Base-by-base conservation (phyloP, 2,329 filamentous ascomycete species). In the Dothideomycetidae sp. region DNA sequence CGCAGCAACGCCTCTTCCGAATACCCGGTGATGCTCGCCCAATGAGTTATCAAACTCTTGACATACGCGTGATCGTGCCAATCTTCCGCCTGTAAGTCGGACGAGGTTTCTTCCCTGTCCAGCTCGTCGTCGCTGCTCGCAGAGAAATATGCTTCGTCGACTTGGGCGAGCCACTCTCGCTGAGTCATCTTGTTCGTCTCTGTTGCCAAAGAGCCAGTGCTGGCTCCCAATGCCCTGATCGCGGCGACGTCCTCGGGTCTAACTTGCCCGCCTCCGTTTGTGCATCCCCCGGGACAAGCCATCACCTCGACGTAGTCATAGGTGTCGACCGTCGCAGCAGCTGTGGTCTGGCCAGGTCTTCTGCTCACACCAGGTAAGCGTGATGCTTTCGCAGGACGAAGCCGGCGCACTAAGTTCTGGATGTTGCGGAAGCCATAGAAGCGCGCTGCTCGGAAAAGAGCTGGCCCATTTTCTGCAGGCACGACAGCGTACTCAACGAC, bases 341-440 rank as follows among this genome's bases (percentile, higher is more conserved):
- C 50, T 44, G 30, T 46, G 43, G 11, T 50, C 28, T 51, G 53
- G 3, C 51, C 56, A 4, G 64, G 66, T 44, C 65, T 70, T 41
- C 70, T 68, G 44, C 68, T 78, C 2, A 75, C 81, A 1, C 84
- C 85, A 1, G 85, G 83, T 64, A 93, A 78, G 40, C 81, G 74
- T 30, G 81, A 88, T 4, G 72, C 67, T 40, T 73, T 76, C 1
- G 79, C 73, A 1, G 90, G 90, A 56, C 92, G 93, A 33, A 98
- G 62, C 43, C 79, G 77, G n/a, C 90, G 76, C 11, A 98, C 90
- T 4, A 98, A 72, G 52, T 98, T 98, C 57, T 96, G 90, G 44
- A 98, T 98, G 53, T 98, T 98, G 36, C 90, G 73, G 66, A 98
- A 98, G 4, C 90, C 90, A 55, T 98, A 98, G 59, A 88, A 98